phyloP scores from a whole-genome alignment of 23 red algal species.

The Agarophyton chilense region DNA sequence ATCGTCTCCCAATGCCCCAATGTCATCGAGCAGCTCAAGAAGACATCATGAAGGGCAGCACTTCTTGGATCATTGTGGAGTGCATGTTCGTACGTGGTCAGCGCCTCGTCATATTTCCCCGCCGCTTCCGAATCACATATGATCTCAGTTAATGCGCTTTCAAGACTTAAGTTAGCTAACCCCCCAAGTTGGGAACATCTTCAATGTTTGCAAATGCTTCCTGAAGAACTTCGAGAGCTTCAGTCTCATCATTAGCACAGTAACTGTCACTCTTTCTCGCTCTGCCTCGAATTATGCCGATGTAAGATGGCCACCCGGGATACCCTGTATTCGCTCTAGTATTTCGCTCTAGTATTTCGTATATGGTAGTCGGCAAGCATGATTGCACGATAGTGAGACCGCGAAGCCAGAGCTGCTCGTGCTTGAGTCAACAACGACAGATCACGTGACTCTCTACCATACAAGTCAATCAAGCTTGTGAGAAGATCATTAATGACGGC shows the following conservation, averaged over 20 bases:
- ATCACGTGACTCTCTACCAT: not conserved
- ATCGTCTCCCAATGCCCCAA: conserved; percentile 89
- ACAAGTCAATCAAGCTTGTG: conserved; percentile 54
- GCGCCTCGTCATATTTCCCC: conserved; percentile 67
- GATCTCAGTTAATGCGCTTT: conserved; percentile 46
- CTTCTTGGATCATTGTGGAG: conserved; percentile 41
- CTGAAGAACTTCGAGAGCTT: conserved; percentile 50
- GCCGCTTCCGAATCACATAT: conserved; percentile 80
- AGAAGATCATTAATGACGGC: conserved; percentile 22
- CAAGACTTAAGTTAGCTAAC: conserved; percentile 47
- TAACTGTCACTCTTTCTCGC: not conserved
- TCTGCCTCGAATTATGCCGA: conserved; percentile 26
- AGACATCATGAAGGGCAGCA: conserved; percentile 38
- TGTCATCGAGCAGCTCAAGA: conserved; percentile 69
- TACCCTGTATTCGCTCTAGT: not conserved
- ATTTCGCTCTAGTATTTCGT: conserved; percentile 41
- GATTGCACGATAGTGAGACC: conserved; percentile 72
- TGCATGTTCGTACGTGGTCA: conserved; percentile 66
- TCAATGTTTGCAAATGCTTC: conserved; percentile 73
- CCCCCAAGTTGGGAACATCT: conserved; percentile 69
- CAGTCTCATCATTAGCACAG: not conserved
- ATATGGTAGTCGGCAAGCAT: conserved; percentile 75
- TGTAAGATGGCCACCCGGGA: conserved; percentile 43
- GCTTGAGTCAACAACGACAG: conserved; percentile 62
- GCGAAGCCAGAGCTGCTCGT: conserved; percentile 52